phyloP scores from a whole-genome alignment of 805 yeast genomes.

The Starmerella gropengiesseri region DNA sequence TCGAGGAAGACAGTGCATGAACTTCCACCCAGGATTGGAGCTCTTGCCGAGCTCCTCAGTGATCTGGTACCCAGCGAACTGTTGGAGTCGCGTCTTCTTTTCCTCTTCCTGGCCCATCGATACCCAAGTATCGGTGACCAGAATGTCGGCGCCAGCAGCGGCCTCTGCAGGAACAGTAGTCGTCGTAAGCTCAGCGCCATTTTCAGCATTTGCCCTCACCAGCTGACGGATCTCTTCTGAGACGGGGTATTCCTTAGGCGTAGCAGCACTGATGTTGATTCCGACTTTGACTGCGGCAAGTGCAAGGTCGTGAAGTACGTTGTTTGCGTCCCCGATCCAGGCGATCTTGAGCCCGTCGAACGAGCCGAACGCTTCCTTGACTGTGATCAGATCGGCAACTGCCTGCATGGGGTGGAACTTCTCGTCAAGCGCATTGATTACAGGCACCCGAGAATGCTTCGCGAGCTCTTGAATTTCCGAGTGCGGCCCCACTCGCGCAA shows the following conservation, averaged over 20 bases:
- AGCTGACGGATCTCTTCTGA: conserved; percentile 42
- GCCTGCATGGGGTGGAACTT: conserved; percentile 92
- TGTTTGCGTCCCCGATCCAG: conserved; percentile 96
- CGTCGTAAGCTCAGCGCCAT: conserved; percentile 38
- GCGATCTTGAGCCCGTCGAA: conserved; percentile 55
- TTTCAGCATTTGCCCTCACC: conserved; percentile 44
- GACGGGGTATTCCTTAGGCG: conserved; percentile 65
- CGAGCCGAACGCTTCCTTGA: conserved; percentile 44
- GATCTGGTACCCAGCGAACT: conserved; percentile 81
- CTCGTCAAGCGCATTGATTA: conserved; percentile 89
- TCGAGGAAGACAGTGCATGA: conserved; percentile 97
- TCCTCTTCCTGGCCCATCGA: conserved; percentile 96
- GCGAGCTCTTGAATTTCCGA: conserved; percentile 70
- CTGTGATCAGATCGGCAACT: conserved; percentile 78
- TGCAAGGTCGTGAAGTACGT: conserved; percentile 86
- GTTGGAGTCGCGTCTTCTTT: conserved; percentile 55
- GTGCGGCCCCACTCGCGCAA: conserved; percentile 89
- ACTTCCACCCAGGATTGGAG: conserved; percentile 60
- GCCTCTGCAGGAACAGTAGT: conserved; percentile 70
- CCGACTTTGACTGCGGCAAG: conserved; percentile 80
- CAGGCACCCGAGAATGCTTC: conserved; percentile 74
- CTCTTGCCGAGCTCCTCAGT: conserved; percentile 50
- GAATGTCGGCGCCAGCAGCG: conserved; percentile 58
- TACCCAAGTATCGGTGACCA: conserved; percentile 94
- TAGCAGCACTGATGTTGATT: conserved; percentile 70